Conservation (phyloP, 345 rosid genomes). For the Theobroma cacao region DNA sequence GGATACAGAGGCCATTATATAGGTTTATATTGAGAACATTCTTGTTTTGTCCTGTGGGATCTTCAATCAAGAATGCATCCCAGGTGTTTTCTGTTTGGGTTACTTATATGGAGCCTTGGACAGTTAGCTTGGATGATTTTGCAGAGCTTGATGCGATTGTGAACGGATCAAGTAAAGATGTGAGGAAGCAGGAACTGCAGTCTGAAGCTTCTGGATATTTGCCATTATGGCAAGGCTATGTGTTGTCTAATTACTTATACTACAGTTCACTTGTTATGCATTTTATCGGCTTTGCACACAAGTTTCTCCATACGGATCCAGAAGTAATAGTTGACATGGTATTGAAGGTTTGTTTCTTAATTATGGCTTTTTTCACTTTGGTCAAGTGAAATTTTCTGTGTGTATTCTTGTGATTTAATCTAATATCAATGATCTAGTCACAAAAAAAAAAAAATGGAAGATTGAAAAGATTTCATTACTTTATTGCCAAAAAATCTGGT, state of each 20-base stretch:
- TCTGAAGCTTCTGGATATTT: conserved; percentile 48
- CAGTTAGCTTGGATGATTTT: conserved; percentile 55
- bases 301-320: conserved; percentile 88
- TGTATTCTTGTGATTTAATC: background rate
- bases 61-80: conserved; percentile 77
- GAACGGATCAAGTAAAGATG: conserved; percentile 41
- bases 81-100: conserved; percentile 82
- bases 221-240: conserved; percentile 64
- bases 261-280: conserved; percentile 91
- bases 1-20: conserved; percentile 78
- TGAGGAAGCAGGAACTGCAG: conserved; percentile 32
- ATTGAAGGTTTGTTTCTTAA: conserved; percentile 59
- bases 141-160: conserved; percentile 48
- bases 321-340: conserved; percentile 79
- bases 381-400: background rate
- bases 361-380: conserved; percentile 6
- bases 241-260: conserved; percentile 78
- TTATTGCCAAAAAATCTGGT: background rate
- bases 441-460: background rate
- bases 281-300: conserved; percentile 93
- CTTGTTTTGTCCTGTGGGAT: conserved; percentile 70
- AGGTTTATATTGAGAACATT: conserved; percentile 77
- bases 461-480: background rate
- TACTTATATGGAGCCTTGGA: conserved; percentile 84
- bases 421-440: background rate